Evolutionary conservation across 192 early-diverging fungal genomes (phyloP).

Genomic region (Geranomyces variabilis): DNA sequence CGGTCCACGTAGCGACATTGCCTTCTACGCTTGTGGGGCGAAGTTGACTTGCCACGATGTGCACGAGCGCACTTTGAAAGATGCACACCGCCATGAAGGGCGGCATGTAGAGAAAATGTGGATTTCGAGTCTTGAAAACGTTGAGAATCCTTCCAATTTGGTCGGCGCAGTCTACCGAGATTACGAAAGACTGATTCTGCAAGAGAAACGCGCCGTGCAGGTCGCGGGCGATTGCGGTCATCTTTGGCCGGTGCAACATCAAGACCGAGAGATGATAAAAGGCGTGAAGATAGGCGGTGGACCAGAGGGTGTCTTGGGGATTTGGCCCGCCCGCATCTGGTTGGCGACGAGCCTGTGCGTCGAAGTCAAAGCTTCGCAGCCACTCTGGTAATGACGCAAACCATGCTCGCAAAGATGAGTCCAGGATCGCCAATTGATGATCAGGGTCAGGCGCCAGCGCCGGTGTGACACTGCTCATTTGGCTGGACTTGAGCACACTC

Average conservation of each 20-base stretch:
- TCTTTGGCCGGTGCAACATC: slow-evolving; percentile 46
- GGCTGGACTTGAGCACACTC: slow-evolving; percentile 26
- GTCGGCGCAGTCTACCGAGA: slow-evolving; percentile 17
- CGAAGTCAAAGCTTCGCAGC: slow-evolving; percentile 10
- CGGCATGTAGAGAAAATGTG: slow-evolving; percentile 16
- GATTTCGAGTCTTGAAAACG: slow-evolving; percentile 21
- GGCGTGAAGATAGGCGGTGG: slow-evolving; percentile 36
- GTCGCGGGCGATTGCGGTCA: slow-evolving; percentile 24
- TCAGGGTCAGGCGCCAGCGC: slow-evolving; percentile 17
- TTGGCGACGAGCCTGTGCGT: neutral
- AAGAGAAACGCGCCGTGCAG: no score
- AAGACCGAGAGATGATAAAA: slow-evolving; percentile 43
- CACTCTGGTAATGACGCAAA: slow-evolving; percentile 37
- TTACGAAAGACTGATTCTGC: slow-evolving; percentile 9
- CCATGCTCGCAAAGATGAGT: slow-evolving; percentile 43
- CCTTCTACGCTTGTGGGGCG: no score
- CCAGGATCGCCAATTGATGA: slow-evolving; percentile 36
- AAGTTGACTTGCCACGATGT: slow-evolving; percentile 34
- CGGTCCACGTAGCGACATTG: no score
- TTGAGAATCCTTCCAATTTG: slow-evolving; percentile 14
- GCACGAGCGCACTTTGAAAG: slow-evolving; percentile 37
- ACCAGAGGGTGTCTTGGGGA: slow-evolving; percentile 11
- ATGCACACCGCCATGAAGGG: slow-evolving; percentile 39
- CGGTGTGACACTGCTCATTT: neutral
- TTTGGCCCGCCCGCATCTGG: neutral